Evolutionary conservation across 2,329 filamentous ascomycete genomes (phyloP).

Genomic region (Colletotrichum tropicicola): DNA sequence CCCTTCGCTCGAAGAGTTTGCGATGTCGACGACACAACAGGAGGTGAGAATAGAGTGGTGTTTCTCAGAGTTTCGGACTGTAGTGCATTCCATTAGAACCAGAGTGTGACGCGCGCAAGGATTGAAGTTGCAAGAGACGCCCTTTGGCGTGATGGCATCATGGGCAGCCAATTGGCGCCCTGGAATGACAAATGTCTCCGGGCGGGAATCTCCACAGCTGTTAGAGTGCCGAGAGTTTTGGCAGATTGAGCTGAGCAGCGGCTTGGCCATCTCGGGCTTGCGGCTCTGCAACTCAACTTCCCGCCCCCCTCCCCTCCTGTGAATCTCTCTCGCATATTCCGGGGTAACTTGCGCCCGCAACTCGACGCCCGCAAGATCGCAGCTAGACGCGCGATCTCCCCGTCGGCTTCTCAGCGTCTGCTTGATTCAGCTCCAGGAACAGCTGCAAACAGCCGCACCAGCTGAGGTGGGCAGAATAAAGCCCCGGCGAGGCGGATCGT

Average conservation of each 20-base stretch:
- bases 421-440: not conserved
- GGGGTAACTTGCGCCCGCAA: constrained; percentile 27
- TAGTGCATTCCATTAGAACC: not conserved
- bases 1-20: not conserved
- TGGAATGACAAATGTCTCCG: constrained; percentile 16
- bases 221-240: constrained; percentile 11
- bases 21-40: not conserved
- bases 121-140: not conserved
- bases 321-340: not conserved
- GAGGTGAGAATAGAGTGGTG: not conserved
- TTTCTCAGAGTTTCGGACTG: not conserved
- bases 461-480: not conserved
- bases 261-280: not conserved
- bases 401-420: not conserved
- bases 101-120: constrained; percentile 12
- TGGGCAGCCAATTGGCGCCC: constrained; percentile 18
- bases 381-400: not conserved
- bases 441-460: not conserved
- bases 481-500: not conserved
- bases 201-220: constrained; percentile 15
- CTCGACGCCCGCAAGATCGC: constrained; percentile 15
- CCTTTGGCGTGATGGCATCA: constrained; percentile 15
- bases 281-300: constrained; percentile 10
- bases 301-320: not conserved
- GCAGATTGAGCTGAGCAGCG: not conserved